Percentiles rank a stretch among this genome's conserved stretches.
Evolutionary conservation across 2,329 filamentous ascomycete genomes (phyloP).

Genomic region (Colletotrichum sp.): DNA sequence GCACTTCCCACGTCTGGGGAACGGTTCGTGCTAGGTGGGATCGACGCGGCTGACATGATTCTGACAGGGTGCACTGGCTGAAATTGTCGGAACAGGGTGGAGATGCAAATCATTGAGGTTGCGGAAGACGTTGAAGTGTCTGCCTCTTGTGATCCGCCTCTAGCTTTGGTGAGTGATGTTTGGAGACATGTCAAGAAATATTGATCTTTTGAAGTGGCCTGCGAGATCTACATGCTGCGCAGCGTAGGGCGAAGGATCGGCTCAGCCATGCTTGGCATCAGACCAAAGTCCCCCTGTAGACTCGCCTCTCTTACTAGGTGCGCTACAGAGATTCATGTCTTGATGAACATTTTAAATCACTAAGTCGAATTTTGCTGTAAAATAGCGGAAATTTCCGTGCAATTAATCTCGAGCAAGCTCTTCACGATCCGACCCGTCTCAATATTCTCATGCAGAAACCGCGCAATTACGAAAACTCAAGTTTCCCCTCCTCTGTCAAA

Average conservation of each 20-base stretch:
- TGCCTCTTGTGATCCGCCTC: accelerated
- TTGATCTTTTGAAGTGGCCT: background rate
- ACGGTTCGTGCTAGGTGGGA: background rate
- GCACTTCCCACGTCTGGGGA: background rate
- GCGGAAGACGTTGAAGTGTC: background rate
- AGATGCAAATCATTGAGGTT: background rate
- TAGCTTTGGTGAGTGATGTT: background rate
- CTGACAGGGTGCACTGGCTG: background rate
- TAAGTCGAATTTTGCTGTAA: no score
- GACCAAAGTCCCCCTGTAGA: background rate
- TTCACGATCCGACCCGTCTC: no score
- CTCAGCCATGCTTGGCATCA: background rate
- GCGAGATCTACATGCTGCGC: background rate
- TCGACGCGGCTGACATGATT: background rate
- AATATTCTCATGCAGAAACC: no score
- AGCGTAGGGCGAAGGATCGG: background rate
- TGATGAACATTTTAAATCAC: no score
- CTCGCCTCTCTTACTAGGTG: no score
- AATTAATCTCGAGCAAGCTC: no score
- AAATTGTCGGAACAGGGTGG: background rate
- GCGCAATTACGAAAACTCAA: no score
- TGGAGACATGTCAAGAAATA: background rate
- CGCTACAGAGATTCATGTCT: no score
- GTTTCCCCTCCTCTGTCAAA: no score
- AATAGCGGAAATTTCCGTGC: no score